Conservation (phyloP, 2,329 filamentous ascomycete genomes). For the Ophioceras dolichostomum region DNA sequence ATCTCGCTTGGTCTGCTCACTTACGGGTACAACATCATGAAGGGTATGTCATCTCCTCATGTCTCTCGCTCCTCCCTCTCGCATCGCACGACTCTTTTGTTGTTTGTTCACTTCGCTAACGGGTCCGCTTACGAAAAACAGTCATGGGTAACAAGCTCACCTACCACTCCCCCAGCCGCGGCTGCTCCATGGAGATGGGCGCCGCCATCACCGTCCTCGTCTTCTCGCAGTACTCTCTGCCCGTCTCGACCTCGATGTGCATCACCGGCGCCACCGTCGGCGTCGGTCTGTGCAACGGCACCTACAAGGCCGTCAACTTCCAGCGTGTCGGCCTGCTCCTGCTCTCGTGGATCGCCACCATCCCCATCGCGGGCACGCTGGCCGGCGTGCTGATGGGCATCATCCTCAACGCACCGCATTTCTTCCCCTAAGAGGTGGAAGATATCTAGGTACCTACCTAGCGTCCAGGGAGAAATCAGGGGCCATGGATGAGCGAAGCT, state of each 20-base stretch:
- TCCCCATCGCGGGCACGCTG: conserved; percentile 48
- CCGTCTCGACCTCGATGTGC: conserved; percentile 68
- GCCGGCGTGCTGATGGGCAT: conserved; percentile 37
- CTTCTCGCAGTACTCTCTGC: conserved; percentile 63
- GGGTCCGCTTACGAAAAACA: conserved; percentile 18
- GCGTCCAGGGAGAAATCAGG: too few relatives aligned
- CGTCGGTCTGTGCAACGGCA: conserved; percentile 67
- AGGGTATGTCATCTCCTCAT: conserved; percentile 47
- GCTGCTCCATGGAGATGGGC: conserved; percentile 67
- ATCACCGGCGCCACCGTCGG: conserved; percentile 71
- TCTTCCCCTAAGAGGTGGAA: conserved; percentile 10
- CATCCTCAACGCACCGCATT: conserved; percentile 47
- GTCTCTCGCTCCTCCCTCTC: too few relatives aligned
- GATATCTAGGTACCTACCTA: too few relatives aligned
- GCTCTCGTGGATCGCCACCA: conserved; percentile 54
- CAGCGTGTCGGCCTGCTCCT: conserved; percentile 57
- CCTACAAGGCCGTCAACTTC: conserved; percentile 61
- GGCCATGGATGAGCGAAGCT: too few relatives aligned
- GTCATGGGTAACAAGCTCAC: conserved; percentile 77
- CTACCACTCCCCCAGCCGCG: conserved; percentile 46
- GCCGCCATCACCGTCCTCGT: conserved; percentile 65
- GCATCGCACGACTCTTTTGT: too few relatives aligned
- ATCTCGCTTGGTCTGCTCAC: conserved; percentile 59
- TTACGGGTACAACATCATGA: conserved; percentile 79
- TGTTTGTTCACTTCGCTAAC: conserved; percentile 9